phyloP scores from a whole-genome alignment of 2,329 filamentous ascomycete species.

The Penicillium sp. region DNA sequence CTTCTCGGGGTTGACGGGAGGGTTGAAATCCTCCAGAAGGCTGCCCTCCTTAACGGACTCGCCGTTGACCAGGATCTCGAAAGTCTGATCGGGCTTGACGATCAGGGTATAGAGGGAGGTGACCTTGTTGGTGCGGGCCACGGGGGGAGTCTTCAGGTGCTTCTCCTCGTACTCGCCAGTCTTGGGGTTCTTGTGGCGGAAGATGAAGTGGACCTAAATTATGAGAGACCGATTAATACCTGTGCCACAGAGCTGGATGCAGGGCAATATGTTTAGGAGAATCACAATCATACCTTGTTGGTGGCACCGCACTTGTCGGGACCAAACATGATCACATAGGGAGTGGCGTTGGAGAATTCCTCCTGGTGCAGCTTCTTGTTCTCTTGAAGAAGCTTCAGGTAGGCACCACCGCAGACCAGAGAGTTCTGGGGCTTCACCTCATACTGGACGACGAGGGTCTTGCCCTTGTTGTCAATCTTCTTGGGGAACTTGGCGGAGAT shows the following conservation, averaged over 20 bases:
- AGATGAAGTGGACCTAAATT: constrained; percentile 79
- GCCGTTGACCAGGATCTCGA: constrained; percentile 88
- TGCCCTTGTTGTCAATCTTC: constrained; percentile 95
- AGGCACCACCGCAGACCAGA: constrained; percentile 96
- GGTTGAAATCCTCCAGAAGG: constrained; percentile 90
- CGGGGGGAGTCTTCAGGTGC: constrained; percentile 83
- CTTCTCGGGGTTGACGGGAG: constrained; percentile 88
- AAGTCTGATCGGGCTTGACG: constrained; percentile 95
- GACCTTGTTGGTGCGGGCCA: constrained; percentile 87
- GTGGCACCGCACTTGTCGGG: constrained; percentile 98
- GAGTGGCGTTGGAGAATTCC: constrained; percentile 96
- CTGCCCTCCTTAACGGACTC: constrained; percentile 85
- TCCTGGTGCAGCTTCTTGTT: constrained; percentile 96
- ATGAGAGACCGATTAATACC: constrained; percentile 18
- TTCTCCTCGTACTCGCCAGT: constrained; percentile 99
- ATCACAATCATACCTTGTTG: constrained; percentile 77
- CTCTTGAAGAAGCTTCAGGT: constrained; percentile 98
- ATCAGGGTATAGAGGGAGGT: constrained; percentile 95
- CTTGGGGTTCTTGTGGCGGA: constrained; percentile 99
- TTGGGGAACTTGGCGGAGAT: constrained; percentile 99
- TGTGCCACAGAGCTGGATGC: too few relatives aligned
- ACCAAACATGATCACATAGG: constrained; percentile 99
- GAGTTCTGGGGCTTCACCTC: constrained; percentile 99
- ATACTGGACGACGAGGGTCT: constrained; percentile 96
- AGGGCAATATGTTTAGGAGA: too few relatives aligned